Evolutionary conservation across 2,329 filamentous ascomycete genomes (phyloP).

Genomic region (Beauveria sp.): DNA sequence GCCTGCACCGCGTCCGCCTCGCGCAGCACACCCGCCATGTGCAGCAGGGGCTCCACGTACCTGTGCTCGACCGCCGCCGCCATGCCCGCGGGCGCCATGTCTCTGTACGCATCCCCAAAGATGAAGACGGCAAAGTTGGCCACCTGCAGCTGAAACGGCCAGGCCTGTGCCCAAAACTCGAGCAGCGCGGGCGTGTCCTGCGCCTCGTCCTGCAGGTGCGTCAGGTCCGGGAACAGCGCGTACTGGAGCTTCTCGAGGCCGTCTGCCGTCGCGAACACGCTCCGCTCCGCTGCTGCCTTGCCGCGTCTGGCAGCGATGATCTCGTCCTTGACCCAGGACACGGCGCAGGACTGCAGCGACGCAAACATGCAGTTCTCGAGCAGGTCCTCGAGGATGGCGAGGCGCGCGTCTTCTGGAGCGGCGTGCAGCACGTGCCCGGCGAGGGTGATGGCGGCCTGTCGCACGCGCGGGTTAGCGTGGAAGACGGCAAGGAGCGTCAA

Average conservation of each 20-base stretch:
- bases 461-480: conserved; percentile 45
- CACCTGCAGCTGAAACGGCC: conserved; percentile 49
- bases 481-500: conserved; percentile 50
- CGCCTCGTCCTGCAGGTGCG: conserved; percentile 32
- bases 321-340: conserved; percentile 58
- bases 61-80: conserved; percentile 49
- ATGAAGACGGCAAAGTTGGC: conserved; percentile 55
- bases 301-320: conserved; percentile 36
- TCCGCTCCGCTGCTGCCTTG: conserved; percentile 21
- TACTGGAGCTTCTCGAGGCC: conserved; percentile 55
- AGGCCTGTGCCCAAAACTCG: conserved; percentile 45
- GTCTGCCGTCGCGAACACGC: conserved; percentile 43
- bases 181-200: conserved; percentile 33
- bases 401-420: conserved; percentile 49
- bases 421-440: conserved; percentile 49
- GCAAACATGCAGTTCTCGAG: conserved; percentile 59
- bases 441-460: conserved; percentile 46
- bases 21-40: conserved; percentile 31
- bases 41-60: conserved; percentile 47
- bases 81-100: conserved; percentile 49
- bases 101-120: conserved; percentile 36
- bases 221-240: conserved; percentile 50
- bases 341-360: conserved; percentile 53
- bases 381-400: conserved; percentile 56
- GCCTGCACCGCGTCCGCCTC: conserved; percentile 20